Percentiles rank a stretch among this genome's conserved stretches.
phyloP scores from a whole-genome alignment of 2,329 filamentous ascomycete genomes.

The Talaromyces sp. region DNA sequence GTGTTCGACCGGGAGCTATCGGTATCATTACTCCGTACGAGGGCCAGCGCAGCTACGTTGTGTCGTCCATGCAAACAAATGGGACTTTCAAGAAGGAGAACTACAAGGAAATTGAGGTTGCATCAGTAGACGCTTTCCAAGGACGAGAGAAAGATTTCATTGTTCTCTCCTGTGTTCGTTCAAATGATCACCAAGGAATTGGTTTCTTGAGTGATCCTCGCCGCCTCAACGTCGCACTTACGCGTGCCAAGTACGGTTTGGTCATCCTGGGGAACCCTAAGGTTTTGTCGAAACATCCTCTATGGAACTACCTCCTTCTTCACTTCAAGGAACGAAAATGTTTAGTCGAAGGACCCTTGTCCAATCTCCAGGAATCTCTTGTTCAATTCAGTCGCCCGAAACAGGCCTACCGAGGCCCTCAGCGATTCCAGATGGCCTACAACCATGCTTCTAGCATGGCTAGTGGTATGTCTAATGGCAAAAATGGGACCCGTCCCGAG shows the following conservation, averaged over 20 bases:
- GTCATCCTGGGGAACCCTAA: conserved; percentile 98
- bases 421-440: conserved; percentile 78
- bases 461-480: conserved; percentile 48
- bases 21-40: conserved; percentile 99
- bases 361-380: conserved; percentile 91
- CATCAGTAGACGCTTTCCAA: conserved; percentile 97
- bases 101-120: conserved; percentile 98
- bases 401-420: conserved; percentile 82
- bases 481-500: conserved; percentile 47
- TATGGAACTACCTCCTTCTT: conserved; percentile 91
- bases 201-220: conserved; percentile 97
- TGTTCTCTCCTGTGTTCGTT: conserved; percentile 93
- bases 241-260: conserved; percentile 91
- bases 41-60: conserved; percentile 95
- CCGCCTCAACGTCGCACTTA: conserved; percentile 93
- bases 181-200: conserved; percentile 98
- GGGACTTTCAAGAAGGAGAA: conserved; percentile 97
- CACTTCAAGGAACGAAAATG: conserved; percentile 98
- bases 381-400: conserved; percentile 94
- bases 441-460: conserved; percentile 61
- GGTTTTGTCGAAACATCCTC: conserved; percentile 91
- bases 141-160: conserved; percentile 99
- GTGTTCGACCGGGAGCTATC: conserved; percentile 88
- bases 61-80: conserved; percentile 98
- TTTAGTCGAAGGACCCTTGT: conserved; percentile 89